Percentiles rank a stretch among this genome's conserved stretches.
These are phyloP conservation scores for Trichaptum fuscoviolaceum DNA, from an alignment of 768 basidiomycete genomes.

Conservation along the genomic window DNA sequence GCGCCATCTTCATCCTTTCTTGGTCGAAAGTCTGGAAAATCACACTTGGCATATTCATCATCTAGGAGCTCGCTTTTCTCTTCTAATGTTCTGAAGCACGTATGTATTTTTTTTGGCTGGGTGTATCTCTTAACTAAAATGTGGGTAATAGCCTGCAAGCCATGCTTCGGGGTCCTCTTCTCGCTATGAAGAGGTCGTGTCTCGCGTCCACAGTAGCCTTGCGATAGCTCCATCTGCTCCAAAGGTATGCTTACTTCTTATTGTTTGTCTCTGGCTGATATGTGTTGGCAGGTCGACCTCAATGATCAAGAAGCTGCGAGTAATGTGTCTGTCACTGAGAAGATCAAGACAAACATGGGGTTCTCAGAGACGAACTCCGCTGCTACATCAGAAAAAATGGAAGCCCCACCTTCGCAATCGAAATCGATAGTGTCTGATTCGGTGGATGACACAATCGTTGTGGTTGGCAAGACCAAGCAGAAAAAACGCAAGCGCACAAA, in stretches of 20 bases:
- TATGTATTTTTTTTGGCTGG: constrained; percentile 9
- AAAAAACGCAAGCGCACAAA: constrained; percentile 62
- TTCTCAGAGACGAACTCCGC: background rate
- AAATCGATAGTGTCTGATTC: constrained; percentile 37
- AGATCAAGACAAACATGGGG: constrained; percentile 8
- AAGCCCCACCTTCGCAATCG: constrained; percentile 75
- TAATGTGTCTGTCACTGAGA: constrained; percentile 3
- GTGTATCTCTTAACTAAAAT: background rate
- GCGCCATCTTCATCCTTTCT: background rate
- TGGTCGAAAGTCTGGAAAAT: background rate
- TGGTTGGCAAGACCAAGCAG: constrained; percentile 59
- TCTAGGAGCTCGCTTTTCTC: constrained; percentile 44
- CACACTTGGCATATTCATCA: constrained; percentile 17
- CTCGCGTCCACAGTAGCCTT: constrained; percentile 64
- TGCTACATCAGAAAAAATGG: constrained; percentile 41
- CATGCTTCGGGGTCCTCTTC: background rate
- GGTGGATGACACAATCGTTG: constrained; percentile 60
- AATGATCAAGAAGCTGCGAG: background rate
- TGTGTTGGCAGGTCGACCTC: background rate
- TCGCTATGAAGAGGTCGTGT: constrained; percentile 48
- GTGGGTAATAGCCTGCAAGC: background rate
- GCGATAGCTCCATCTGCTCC: constrained; percentile 52
- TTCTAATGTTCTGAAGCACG: constrained; percentile 16
- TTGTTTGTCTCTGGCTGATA: constrained; percentile 3
- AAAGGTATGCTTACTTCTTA: constrained; percentile 26